Base-by-base conservation (phyloP, 805 yeast species). In the Candida berthetii region DNA sequence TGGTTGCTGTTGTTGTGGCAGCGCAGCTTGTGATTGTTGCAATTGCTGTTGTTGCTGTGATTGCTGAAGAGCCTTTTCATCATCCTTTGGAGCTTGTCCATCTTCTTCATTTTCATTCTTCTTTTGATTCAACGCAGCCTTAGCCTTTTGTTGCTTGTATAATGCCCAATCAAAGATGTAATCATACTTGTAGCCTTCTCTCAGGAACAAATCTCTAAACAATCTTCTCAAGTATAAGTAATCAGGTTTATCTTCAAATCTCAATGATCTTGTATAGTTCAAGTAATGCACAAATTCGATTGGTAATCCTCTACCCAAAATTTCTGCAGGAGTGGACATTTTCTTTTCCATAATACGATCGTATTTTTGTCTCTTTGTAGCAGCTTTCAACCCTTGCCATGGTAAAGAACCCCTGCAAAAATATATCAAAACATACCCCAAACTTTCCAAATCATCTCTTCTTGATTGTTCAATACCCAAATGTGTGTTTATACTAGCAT, bases 331-430 rank as follows among this genome's bases (percentile, higher is more conserved):
- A 8, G 96, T 87, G 38, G 95, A 80, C 79, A 90, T 80, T 65
- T 91, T 91, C 71, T 86, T 87, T 62, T 91, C 97, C 81, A 91
- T 82, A 54, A 91, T 93, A 47, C 96, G 78, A 67, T 91, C 97
- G 65, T 91, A 91, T 66, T 93, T 91, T 64, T 91, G 97, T 68
- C 95, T 86, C 69, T 91, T 91, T 14, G 96, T 88, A 20, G 91
- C 93, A 32, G 98, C 99, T 66, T 89, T 89, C 57, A 91, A 76
- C 4, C 99, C 99, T 67, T 91, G 99, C 99, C 99, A 91, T 41
- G 99, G 99, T 55, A 91, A 77, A 15, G 95, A 85, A 35, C 99
- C 98, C 44, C 96, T 80, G 64, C 96, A 85, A 61, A 91, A 93
- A 66, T 91, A 91, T 53, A 91, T 86, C 54, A 93, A 73, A 41